Evolutionary conservation across 2,329 filamentous ascomycete genomes (phyloP), one percentile per base, ranked within the genome.

Genomic region (Nemania diffusa): DNA sequence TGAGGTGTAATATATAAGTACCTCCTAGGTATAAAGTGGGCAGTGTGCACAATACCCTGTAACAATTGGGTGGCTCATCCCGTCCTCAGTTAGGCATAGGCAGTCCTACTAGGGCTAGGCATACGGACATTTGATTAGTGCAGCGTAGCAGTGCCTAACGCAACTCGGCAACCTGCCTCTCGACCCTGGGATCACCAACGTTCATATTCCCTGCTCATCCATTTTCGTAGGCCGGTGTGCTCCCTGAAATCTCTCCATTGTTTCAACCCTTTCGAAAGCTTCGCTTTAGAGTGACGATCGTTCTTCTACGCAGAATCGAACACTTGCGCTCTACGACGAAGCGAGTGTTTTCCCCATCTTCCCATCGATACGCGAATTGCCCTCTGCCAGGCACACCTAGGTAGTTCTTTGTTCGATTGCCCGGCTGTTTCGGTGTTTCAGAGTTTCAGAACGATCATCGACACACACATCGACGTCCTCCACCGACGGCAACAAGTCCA

Each of bases 171-270:
- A 50, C 42, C 20, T 4, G 13, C 15, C 26, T 22, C 26, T 42
- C 27, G 50, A 57, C 42, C 63, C 57, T 46, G 24, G 11, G 46
- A 20, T 57, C 37, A 24, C 27, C 26, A 22, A 48, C 27, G 29
- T 20, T 44, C 44, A 42, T 59, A 11, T 55, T 52, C 55, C 64
- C 50, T 67, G 64, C 48, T 34, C 15, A 26, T 57, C 61, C 65
- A 64, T 64, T 58, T 67, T 51, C 60, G 20, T 40, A 26, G 40
- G 20, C 53, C 17, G 40, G 17, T 44, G 40, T 9, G 8, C 17
- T 22, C 40, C 40, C 40, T 44, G 40, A 44, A 44, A 44, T 44
- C 40, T 44, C 46, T 27, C 55, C 55, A 15, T 46, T 46, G n/a
- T 59, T 29, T 46, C 34, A 59, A 59, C 11, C 46, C 26, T 57